Conservation (phyloP, 2,329 filamentous ascomycete genomes). For the Botrytis hyacinthi region DNA sequence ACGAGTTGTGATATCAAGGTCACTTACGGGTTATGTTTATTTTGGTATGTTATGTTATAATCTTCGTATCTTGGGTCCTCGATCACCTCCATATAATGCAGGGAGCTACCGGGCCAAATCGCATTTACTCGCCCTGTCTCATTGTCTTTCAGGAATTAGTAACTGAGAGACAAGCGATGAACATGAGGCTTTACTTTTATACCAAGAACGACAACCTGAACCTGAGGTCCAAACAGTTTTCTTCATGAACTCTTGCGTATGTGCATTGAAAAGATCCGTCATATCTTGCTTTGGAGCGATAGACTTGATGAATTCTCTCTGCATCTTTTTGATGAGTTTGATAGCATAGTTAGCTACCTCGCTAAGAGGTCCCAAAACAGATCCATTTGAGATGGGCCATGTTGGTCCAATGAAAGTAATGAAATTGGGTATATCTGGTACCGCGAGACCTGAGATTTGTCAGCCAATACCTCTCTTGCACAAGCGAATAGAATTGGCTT, state of each 20-base stretch:
- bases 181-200: slow-evolving; percentile 24
- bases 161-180: not conserved
- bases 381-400: slow-evolving; percentile 34
- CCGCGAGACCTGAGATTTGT: slow-evolving; percentile 28
- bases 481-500: not conserved
- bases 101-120: slow-evolving; percentile 50
- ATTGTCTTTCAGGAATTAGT: slow-evolving; percentile 39
- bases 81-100: slow-evolving; percentile 49
- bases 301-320: slow-evolving; percentile 49
- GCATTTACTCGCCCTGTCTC: slow-evolving; percentile 47
- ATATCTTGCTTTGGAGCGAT: slow-evolving; percentile 47
- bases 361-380: slow-evolving; percentile 28
- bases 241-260: slow-evolving; percentile 51
- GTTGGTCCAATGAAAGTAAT: slow-evolving; percentile 35
- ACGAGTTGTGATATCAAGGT: too few species aligned
- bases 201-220: slow-evolving; percentile 40
- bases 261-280: slow-evolving; percentile 51
- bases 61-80: slow-evolving; percentile 45
- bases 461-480: slow-evolving; percentile 6
- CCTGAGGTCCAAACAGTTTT: slow-evolving; percentile 49
- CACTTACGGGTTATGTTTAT: slow-evolving; percentile 17
- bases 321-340: slow-evolving; percentile 39
- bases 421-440: slow-evolving; percentile 34
- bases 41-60: slow-evolving; percentile 45
- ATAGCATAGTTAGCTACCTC: slow-evolving; percentile 30